Evolutionary conservation across 805 yeast species (phyloP).

Genomic region (Starmerella powellii): DNA sequence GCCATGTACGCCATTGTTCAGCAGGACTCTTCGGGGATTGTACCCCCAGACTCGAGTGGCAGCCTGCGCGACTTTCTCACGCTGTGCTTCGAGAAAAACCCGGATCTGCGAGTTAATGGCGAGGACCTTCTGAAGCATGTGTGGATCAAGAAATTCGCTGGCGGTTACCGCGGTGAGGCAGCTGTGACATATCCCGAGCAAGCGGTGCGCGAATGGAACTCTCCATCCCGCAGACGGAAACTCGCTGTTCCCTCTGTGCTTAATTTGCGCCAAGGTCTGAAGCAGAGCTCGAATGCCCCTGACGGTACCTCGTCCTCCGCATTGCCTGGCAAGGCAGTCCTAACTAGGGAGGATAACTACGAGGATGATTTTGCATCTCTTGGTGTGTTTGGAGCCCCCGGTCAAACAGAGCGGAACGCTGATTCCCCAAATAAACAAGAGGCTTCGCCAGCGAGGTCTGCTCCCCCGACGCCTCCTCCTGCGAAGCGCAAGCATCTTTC

Average conservation of each 20-base stretch:
- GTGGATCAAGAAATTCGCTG: constrained; percentile 39
- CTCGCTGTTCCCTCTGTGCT: constrained; percentile 22
- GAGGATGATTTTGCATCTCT: constrained; percentile 19
- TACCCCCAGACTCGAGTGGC: constrained; percentile 40
- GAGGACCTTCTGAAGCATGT: constrained; percentile 42
- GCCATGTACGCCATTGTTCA: constrained; percentile 75
- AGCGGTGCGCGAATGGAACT: constrained; percentile 27
- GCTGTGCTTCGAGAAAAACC: constrained; percentile 63
- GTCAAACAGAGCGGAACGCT: no score
- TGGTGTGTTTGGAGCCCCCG: constrained; percentile 13
- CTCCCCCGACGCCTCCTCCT: constrained; percentile 20
- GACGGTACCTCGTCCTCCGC: background rate
- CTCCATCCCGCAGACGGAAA: constrained; percentile 14
- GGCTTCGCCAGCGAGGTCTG: no score
- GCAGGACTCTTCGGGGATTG: constrained; percentile 44
- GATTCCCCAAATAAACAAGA: no score
- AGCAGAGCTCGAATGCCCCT: background rate
- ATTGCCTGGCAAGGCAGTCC: background rate
- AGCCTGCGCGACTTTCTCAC: constrained; percentile 45
- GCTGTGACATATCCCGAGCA: constrained; percentile 23
- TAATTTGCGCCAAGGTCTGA: constrained; percentile 11
- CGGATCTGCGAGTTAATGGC: constrained; percentile 47
- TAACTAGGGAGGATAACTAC: constrained; percentile 2
- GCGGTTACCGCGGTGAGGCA: background rate
- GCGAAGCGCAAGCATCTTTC: constrained; percentile 33